phyloP scores from a whole-genome alignment of 2,329 filamentous ascomycete genomes.

The Calonectria multiphialidica region DNA sequence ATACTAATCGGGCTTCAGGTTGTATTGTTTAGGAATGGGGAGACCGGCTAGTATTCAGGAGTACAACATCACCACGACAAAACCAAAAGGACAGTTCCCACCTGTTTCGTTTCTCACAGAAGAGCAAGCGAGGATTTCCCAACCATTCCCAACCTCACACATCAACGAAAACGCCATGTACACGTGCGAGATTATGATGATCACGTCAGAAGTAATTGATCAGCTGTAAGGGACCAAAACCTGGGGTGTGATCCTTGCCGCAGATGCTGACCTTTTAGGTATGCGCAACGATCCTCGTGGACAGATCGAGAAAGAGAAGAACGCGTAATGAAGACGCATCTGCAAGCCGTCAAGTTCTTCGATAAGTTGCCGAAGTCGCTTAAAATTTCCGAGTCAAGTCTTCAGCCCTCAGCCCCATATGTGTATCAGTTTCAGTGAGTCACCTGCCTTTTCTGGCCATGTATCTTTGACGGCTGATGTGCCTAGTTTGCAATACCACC shows the following conservation, averaged over 20 bases:
- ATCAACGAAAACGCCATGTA: conserved; percentile 23
- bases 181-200: conserved; percentile 21
- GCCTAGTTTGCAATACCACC: conserved; percentile 13
- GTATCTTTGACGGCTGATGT: neutral
- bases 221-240: conserved; percentile 6
- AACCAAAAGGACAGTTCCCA: neutral
- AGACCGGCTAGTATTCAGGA: conserved; percentile 19
- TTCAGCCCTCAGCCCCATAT: conserved; percentile 15
- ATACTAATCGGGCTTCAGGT: neutral
- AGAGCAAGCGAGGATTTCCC: conserved; percentile 2
- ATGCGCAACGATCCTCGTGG: conserved; percentile 12
- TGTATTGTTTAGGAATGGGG: conserved; percentile 19
- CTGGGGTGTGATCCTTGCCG: neutral
- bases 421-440: conserved; percentile 20
- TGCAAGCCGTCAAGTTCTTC: conserved; percentile 9
- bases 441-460: neutral
- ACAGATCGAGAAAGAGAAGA: conserved; percentile 13
- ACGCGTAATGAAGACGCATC: conserved; percentile 12
- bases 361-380: conserved; percentile 14
- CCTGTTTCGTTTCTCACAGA: neutral
- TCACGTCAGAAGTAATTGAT: conserved; percentile 25
- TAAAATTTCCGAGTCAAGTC: conserved; percentile 19
- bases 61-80: conserved; percentile 18
- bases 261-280: neutral
- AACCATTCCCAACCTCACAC: conserved; percentile 20